Conservation (phyloP, 2,329 filamentous ascomycete species). For the Aspergillus candidus region DNA sequence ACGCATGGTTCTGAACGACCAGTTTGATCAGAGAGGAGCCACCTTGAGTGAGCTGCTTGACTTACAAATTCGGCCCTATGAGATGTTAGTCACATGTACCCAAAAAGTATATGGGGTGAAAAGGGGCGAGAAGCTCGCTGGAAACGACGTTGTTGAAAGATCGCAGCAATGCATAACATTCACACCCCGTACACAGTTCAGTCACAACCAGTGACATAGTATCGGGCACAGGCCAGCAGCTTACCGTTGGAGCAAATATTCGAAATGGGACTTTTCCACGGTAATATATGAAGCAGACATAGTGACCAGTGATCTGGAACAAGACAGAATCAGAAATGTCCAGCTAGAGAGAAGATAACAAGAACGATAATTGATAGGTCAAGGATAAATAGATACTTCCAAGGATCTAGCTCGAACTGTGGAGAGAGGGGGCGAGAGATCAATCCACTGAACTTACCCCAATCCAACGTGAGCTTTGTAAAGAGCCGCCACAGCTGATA, state of each 20-base stretch:
- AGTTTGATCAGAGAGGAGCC: background rate
- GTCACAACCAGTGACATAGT: no score
- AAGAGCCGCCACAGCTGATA: no score
- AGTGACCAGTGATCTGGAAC: slow-evolving; percentile 1
- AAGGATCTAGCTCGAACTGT: no score
- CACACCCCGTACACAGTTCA: no score
- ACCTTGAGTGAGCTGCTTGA: background rate
- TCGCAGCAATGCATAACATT: no score
- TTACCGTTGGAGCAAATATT: slow-evolving; percentile 58
- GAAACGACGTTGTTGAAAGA: background rate
- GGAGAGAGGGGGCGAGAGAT: no score
- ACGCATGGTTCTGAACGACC: slow-evolving; percentile 25
- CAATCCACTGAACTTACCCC: no score
- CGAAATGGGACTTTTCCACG: slow-evolving; percentile 55
- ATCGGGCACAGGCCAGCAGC: slow-evolving; percentile 10
- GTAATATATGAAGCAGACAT: slow-evolving; percentile 44
- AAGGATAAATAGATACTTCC: background rate
- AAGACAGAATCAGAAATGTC: no score
- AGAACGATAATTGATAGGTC: no score
- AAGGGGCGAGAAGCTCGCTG: background rate
- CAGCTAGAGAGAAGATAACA: no score
- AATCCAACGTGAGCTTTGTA: no score
- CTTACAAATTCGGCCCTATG: slow-evolving; percentile 11
- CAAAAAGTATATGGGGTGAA: background rate
- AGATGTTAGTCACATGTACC: background rate